phyloP scores from a whole-genome alignment of 2,329 filamentous ascomycete genomes.

The Arthrinium phaeospermum region DNA sequence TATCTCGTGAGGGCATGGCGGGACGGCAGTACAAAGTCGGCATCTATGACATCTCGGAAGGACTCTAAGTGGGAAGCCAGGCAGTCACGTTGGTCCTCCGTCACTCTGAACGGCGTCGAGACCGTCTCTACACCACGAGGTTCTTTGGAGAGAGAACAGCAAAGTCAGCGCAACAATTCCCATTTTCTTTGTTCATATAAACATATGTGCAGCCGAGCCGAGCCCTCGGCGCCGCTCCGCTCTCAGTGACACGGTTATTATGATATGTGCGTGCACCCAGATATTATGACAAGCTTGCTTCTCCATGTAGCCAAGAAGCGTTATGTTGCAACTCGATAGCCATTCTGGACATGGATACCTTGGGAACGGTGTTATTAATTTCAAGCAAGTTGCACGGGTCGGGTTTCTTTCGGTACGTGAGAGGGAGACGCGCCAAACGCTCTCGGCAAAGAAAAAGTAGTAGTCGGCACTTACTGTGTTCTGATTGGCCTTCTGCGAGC shows the following conservation, averaged over 20 bases:
- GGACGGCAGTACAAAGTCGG: constrained; percentile 41
- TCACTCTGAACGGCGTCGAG: constrained; percentile 30
- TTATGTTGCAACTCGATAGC: constrained; percentile 17
- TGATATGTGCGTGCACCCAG: background rate
- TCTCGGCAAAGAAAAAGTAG: background rate
- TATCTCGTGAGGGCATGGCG: constrained; percentile 44
- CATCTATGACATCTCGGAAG: constrained; percentile 37
- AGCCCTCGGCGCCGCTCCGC: constrained; percentile 12
- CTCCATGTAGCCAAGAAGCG: constrained; percentile 15
- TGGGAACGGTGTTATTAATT: constrained; percentile 19
- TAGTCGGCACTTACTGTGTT: constrained; percentile 29
- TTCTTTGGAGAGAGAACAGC: constrained; percentile 21
- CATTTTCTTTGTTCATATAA: constrained; percentile 11
- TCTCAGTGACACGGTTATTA: background rate
- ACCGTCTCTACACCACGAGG: constrained; percentile 22
- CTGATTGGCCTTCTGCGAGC: constrained; percentile 30
- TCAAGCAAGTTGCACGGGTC: constrained; percentile 16
- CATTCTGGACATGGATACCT: constrained; percentile 20
- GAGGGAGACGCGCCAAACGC: background rate
- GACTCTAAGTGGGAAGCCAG: constrained; percentile 34
- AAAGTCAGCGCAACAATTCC: constrained; percentile 15
- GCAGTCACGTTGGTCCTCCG: constrained; percentile 41
- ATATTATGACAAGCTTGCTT: constrained; percentile 12
- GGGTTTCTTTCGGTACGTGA: constrained; percentile 7
- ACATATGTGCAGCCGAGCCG: constrained; percentile 10